Evolutionary conservation across 352 stramenopile species (phyloP), one percentile per base, ranked within the genome.

Genomic region (Phytophthora multivora): DNA sequence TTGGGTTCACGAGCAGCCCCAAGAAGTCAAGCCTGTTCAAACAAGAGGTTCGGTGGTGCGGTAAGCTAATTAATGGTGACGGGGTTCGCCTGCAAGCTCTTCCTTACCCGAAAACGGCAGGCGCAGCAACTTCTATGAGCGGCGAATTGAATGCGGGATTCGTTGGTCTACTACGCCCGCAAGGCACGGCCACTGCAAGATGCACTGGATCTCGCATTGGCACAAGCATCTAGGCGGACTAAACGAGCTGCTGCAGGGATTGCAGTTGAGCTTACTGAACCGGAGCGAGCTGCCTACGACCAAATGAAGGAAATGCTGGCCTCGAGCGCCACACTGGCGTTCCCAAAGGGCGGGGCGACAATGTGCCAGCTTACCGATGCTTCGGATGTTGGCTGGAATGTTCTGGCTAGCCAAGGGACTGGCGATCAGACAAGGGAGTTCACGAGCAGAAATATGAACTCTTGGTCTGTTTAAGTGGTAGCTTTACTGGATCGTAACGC

Each of bases 401-500:
- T 5, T 30, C 40, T 6, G 40, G 13, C 19, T 15, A 30, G 40
- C 30, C 18, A 21, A 16, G 19, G 6, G 21, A n/a, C 13, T 59
- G 51, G 51, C 10, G 33, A 25, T 10, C 7, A 10, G 5, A 15
- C 15, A 48, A 42, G 26, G 28, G 16, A 39, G 50, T 58, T 4
- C 10, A 42, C 15, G 25, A 50, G n/a, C 38, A 59, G n/a, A 39
- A 49, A 12, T n/a, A 59, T n/a, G 38, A 50, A 33, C 28, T 43
- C 28, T n/a, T 50, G 5, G 41, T 36, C 7, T 59, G 51, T 40
- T 31, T 50, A 4, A 50, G 38, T 28, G 26, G 51, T 2, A 50
- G 15, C 8, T 59, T 50, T 13, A 50, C 40, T 3, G 51, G 51
- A 0, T 41, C 51, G 13, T 23, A 50, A 13, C 4, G 61, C 39